Base-by-base conservation (phyloP, 208 protist genomes). In the Angomonas desouzai region DNA sequence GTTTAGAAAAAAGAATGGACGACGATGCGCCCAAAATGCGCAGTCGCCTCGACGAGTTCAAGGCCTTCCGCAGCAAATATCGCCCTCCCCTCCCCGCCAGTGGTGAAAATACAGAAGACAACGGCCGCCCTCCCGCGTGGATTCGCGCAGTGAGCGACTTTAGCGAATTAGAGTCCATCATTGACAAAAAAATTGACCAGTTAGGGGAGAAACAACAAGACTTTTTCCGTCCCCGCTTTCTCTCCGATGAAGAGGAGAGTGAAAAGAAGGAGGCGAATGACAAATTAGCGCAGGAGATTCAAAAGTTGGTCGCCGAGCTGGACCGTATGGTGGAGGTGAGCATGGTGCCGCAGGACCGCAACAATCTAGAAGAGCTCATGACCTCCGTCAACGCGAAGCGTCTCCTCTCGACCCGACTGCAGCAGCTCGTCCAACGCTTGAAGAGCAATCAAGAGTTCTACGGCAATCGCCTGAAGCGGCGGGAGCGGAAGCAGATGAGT, bases 361-460 rank as follows among this genome's bases (percentile, higher is more conserved):
- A 71, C 29, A 79, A 78, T 25, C 62, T 69, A 18, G 85, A 94
- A 29, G 85, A 92, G 57, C 48, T 64, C 29, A 48, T 48, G 10
- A 85, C 29, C 29, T 57, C 51, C 29, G 51, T 57, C 11, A 57
- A 34, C 30, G 51, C 51, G 10, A 22, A 78, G 51, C 55, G 55
- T 10, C 72, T 85, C n/a, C 60, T 94, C 2, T 83, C 76, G 0
- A 34, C 65, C 1, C 66, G 74, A 0, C 62, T 94, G 20, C 74
- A 77, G 27, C 18, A 66, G 1, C 38, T 83, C 4, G 69, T 81
- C 11, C 65, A 76, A 13, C 11, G 36, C 0, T 89, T 94, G 58
- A 84, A 84, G 55, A 66, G 56, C 13, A 56, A 36, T 11, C 89
- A 94, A 58, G 76, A 90, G 55, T 56, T 75, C 7, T 94, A 82